Evolutionary conservation across 2,329 filamentous ascomycete species (phyloP).

Genomic region (Pseudogymnoascus sp.): DNA sequence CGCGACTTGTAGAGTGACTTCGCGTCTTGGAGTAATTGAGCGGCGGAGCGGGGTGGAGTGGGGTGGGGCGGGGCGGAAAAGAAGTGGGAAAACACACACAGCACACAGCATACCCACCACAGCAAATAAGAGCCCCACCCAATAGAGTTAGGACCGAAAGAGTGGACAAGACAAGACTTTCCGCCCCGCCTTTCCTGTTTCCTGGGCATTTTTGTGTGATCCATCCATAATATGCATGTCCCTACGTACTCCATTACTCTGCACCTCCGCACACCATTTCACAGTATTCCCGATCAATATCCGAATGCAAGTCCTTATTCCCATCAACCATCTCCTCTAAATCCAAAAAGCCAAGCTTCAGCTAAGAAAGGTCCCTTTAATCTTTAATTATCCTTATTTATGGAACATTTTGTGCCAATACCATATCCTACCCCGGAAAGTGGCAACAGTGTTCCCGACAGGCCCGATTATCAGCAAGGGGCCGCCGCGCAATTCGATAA

Average conservation of each 20-base stretch:
- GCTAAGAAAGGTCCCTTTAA: background rate
- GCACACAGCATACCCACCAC: no score
- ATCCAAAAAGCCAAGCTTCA: background rate
- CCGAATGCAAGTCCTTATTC: conserved; percentile 20
- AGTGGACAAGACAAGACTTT: conserved; percentile 2
- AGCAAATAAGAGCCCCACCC: background rate
- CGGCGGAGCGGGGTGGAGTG: background rate
- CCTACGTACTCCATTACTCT: background rate
- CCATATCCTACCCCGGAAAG: background rate
- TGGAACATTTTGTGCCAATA: background rate
- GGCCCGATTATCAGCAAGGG: background rate
- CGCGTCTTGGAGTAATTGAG: background rate
- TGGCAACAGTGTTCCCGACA: background rate
- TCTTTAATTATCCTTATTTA: conserved; percentile 4
- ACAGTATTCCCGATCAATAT: conserved; percentile 6
- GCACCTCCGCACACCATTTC: background rate
- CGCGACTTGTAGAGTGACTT: background rate
- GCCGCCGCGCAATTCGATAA: background rate
- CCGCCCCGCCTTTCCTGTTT: background rate
- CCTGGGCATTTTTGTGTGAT: conserved; percentile 1
- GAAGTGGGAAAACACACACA: background rate
- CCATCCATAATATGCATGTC: background rate
- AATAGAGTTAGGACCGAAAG: background rate
- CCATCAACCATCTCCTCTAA: conserved; percentile 22
- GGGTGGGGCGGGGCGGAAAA: background rate